Percentiles rank a stretch among this genome's conserved stretches.
These are phyloP conservation scores for Coelastrella sp. DNA, from an alignment of 139 green algal species.

Conservation along the genomic window DNA sequence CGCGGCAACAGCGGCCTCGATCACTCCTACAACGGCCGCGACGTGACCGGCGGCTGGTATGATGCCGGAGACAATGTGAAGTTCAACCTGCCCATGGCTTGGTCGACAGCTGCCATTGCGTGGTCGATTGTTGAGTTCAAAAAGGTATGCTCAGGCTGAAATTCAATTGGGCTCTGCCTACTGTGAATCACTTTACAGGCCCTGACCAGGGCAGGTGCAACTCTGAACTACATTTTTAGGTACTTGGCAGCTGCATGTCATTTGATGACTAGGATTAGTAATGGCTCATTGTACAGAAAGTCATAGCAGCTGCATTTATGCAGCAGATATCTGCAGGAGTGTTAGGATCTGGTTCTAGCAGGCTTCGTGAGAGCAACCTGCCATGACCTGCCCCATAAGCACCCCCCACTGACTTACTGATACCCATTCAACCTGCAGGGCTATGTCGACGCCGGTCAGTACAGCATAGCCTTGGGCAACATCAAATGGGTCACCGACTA, in stretches of 20 bases:
- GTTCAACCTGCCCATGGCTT: constrained; percentile 70
- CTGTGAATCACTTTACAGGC: no score
- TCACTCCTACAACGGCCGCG: constrained; percentile 24
- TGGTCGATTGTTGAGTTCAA: constrained; percentile 57
- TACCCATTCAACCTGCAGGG: not conserved
- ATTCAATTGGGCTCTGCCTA: no score
- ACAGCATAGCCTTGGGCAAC: constrained; percentile 32
- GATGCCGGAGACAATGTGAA: constrained; percentile 74
- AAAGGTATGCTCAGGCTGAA: not conserved
- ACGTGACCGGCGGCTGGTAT: constrained; percentile 59
- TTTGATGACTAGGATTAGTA: no score
- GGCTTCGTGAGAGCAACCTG: not conserved
- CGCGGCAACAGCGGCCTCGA: constrained; percentile 59
- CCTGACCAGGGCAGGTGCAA: no score
- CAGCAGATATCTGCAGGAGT: no score
- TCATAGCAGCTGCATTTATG: no score
- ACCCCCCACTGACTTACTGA: not conserved
- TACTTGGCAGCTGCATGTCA: no score
- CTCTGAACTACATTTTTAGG: no score
- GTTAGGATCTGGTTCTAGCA: no score
- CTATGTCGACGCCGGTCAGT: constrained; percentile 15
- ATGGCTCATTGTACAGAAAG: no score
- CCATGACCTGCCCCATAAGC: not conserved
- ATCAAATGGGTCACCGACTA: constrained; percentile 48
- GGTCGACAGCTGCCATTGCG: constrained; percentile 52